Evolutionary conservation across 2,329 filamentous ascomycete genomes (phyloP).

Genomic region (Talaromyces sp.): DNA sequence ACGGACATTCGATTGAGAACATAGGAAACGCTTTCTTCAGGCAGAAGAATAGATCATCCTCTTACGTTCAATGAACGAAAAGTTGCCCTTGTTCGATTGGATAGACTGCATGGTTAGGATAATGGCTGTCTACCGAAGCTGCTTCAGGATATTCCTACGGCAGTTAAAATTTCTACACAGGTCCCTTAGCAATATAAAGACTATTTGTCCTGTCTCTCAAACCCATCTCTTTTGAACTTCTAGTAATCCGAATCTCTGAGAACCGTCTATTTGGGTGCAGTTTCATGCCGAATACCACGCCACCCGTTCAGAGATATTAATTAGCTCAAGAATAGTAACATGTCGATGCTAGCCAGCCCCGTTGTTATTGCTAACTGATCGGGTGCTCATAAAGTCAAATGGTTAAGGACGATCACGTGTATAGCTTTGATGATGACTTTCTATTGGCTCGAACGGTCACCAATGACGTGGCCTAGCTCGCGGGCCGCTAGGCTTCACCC

Average conservation of each 20-base stretch:
- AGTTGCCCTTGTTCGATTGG: constrained; percentile 7
- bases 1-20: neutral
- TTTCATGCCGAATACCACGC: neutral
- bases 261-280: neutral
- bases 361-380: neutral
- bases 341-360: neutral
- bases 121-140: constrained; percentile 1
- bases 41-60: neutral
- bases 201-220: constrained; percentile 7
- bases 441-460: neutral
- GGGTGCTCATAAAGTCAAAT: neutral
- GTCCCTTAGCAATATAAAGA: constrained; percentile 13
- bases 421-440: neutral
- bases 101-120: constrained; percentile 8
- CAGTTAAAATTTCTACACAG: constrained; percentile 11
- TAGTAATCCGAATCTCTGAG: neutral
- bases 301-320: neutral
- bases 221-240: neutral
- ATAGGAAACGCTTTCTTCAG: neutral
- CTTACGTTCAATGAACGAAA: constrained; percentile 8
- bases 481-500: neutral
- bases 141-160: neutral
- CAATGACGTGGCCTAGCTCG: neutral
- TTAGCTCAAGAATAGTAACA: neutral
- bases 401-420: neutral